Evolutionary conservation across 73 alveolate genomes (phyloP), one percentile per base, ranked within the genome.

Genomic region (Durusdinium trenchii): DNA sequence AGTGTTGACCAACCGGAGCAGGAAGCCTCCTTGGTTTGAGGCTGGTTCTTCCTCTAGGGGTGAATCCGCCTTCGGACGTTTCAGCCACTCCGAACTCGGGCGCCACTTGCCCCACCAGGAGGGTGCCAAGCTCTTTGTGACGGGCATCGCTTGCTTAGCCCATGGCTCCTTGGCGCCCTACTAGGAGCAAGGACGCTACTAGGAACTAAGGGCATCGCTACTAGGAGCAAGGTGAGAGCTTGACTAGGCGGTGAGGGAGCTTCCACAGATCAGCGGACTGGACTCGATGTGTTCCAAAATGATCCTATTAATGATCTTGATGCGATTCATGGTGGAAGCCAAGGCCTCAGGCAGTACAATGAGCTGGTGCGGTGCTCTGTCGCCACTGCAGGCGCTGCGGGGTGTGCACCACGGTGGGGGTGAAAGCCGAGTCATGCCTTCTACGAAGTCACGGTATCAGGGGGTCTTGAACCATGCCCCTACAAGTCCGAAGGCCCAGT

Each of bases 131-230:
- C 98, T 93, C 83, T 93, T 93, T 42, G 92, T 76, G 43, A 93
- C 98, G 23, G 98, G 98, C 91, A 93, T 93, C 43, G 98, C 98
- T 43, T 93, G 98, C 98, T 83, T 93, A 23, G 62, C 98, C 43
- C 86, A 83, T 83, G 93, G 93, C 73, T 43, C 35, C 75, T 38
- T 2, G 73, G 36, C 90, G n/a, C 73, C n/a, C 6, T 23, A 60
- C 4, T 60, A 60, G 73, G n/a, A 60, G 30, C 30, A 32, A 23
- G 73, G 18, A 23, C 73, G 73, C 6, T 23, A 60, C 4, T 60
- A 60, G 73, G n/a, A 60, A 60, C 30, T 23, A 23, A 32, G 18
- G n/a, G n/a, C 73, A 60, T 60, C 73, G 73, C 6, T 23, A 60
- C 4, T 60, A 60, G 73, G n/a, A 60, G 30, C 30, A 32, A 23